A percentile compares a stretch with the other conserved stretches of the same genome.
phyloP scores from a whole-genome alignment of 2,329 filamentous ascomycete species.

The Clarireedia paspali region DNA sequence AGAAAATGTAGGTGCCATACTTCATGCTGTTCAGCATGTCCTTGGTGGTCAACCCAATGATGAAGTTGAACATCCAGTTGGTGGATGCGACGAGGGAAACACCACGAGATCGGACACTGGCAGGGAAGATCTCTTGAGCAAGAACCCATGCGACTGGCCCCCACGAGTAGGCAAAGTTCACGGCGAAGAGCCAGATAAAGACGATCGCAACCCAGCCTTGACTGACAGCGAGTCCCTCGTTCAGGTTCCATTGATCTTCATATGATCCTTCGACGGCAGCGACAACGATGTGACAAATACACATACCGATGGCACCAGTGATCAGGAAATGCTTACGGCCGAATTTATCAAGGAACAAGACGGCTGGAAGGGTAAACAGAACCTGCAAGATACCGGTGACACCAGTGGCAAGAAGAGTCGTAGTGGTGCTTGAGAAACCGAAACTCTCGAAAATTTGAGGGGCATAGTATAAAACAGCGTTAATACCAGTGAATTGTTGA shows the following conservation, averaged over 20 bases:
- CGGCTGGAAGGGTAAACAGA: slow-evolving; percentile 54
- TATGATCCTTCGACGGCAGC: slow-evolving; percentile 35
- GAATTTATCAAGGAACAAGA: slow-evolving; percentile 57
- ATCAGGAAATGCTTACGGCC: slow-evolving; percentile 55
- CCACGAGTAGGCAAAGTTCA: slow-evolving; percentile 28
- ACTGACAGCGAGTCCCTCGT: slow-evolving; percentile 2
- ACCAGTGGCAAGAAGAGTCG: slow-evolving; percentile 56
- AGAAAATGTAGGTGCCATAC: slow-evolving; percentile 52
- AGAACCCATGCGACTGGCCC: slow-evolving; percentile 32
- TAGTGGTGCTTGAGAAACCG: slow-evolving; percentile 35
- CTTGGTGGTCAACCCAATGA: slow-evolving; percentile 39
- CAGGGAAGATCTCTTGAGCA: slow-evolving; percentile 34
- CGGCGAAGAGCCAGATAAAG: slow-evolving; percentile 29
- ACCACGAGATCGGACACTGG: slow-evolving; percentile 33
- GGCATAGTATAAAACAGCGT: slow-evolving; percentile 39
- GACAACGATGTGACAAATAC: slow-evolving; percentile 51
- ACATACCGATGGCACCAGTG: slow-evolving; percentile 59
- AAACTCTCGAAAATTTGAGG: slow-evolving; percentile 37
- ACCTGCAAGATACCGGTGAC: slow-evolving; percentile 65
- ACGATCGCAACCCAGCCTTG: slow-evolving; percentile 35
- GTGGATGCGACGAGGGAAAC: slow-evolving; percentile 35
- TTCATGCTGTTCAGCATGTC: slow-evolving; percentile 34
- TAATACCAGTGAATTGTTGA: slow-evolving; percentile 41
- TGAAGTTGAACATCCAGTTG: slow-evolving; percentile 41
- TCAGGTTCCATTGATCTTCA: slow-evolving; percentile 30